Percentiles rank a stretch among this genome's conserved stretches.
Evolutionary conservation across 164 flowering plant genomes (phyloP).

Genomic region (Aristolochia fimbriata): DNA sequence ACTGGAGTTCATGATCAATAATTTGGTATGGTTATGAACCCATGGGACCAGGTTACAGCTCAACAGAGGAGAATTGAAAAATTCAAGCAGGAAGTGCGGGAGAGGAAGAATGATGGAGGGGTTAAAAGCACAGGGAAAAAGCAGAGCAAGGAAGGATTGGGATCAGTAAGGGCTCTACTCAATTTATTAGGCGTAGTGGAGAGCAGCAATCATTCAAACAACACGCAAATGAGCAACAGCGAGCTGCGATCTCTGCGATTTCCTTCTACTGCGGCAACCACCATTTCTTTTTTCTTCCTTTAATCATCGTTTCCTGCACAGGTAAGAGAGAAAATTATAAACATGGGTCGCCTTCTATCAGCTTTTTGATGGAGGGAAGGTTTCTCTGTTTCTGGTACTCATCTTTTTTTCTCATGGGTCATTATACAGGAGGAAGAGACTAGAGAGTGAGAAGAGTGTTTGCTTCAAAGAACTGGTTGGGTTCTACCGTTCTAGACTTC

Average conservation of each 20-base stretch:
- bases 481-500: no score
- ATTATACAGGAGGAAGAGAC: neutral
- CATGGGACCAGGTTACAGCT: no score
- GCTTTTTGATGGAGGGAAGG: no score
- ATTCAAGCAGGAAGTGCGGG: no score
- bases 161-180: slow-evolving; percentile 7
- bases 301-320: slow-evolving; percentile 4
- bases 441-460: slow-evolving; percentile 6
- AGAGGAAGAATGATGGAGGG: neutral
- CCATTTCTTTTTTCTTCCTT: slow-evolving; percentile 1
- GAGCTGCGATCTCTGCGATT: neutral
- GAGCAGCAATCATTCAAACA: slow-evolving; percentile 48
- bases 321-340: no score
- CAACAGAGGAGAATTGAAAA: no score
- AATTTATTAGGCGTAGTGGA: slow-evolving; percentile 28
- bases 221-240: slow-evolving; percentile 2
- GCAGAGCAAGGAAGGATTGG: neutral
- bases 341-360: no score
- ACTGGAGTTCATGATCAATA: no score
- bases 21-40: no score
- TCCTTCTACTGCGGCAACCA: neutral
- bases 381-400: slow-evolving; percentile 7
- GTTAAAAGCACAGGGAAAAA: slow-evolving; percentile 5
- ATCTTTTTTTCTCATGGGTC: slow-evolving; percentile 6
- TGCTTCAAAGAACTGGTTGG: slow-evolving; percentile 2